Percentiles rank a stretch among this genome's conserved stretches.
Conservation (phyloP, 768 basidiomycete species). For the Boletus sp. region DNA sequence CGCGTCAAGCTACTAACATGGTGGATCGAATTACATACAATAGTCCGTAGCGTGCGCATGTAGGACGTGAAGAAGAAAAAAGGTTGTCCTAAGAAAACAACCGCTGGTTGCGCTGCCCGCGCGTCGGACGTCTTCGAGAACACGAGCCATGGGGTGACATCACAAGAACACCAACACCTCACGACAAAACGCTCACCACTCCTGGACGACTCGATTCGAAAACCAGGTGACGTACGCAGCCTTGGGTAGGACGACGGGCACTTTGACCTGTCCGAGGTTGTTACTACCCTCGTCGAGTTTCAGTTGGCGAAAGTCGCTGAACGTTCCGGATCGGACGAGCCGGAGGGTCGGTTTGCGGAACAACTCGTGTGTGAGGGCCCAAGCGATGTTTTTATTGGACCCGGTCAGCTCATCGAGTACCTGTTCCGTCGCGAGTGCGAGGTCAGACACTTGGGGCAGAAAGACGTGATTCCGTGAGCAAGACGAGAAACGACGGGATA, state of each 20-base stretch:
- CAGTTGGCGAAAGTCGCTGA: constrained; percentile 19
- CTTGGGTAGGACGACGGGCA: constrained; percentile 21
- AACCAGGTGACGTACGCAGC: constrained; percentile 11
- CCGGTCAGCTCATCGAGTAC: constrained; percentile 9
- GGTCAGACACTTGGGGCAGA: neutral
- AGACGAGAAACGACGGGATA: neutral
- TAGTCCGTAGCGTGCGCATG: too few relatives aligned
- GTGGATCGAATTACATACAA: too few relatives aligned
- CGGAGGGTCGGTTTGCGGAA: constrained; percentile 22
- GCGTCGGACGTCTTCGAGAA: neutral
- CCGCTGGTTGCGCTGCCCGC: too few relatives aligned
- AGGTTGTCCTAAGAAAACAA: too few relatives aligned
- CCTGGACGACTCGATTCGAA: constrained; percentile 10
- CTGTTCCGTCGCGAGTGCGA: neutral
- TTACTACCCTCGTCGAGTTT: constrained; percentile 11
- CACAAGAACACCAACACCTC: too few relatives aligned
- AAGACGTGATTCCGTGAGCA: neutral
- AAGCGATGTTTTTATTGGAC: neutral
- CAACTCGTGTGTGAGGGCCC: neutral
- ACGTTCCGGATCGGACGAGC: constrained; percentile 20
- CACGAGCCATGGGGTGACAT: neutral
- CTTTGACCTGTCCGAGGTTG: constrained; percentile 16
- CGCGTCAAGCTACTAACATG: too few relatives aligned
- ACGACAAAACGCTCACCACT: constrained; percentile 1
- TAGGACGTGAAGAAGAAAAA: too few relatives aligned